A percentile compares a stretch with the other conserved stretches of the same genome.
These are phyloP conservation scores for Hippophae gyantsensis DNA, from an alignment of 306 rosid genomes.

Conservation along the genomic window DNA sequence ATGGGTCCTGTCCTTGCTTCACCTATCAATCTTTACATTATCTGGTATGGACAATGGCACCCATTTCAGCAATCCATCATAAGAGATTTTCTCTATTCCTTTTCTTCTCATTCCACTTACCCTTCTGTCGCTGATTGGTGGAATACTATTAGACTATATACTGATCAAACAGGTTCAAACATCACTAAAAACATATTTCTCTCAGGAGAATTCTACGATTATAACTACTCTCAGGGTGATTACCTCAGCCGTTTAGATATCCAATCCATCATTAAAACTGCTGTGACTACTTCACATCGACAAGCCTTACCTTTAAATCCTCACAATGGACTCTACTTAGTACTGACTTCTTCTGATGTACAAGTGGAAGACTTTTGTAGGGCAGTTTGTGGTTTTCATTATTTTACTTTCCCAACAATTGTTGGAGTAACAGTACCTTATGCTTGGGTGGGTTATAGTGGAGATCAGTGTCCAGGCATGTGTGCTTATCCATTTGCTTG, in stretches of 20 bases:
- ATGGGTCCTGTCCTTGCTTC: conserved; percentile 57
- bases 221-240: conserved; percentile 36
- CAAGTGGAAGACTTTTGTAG: conserved; percentile 48
- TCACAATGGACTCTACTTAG: conserved; percentile 34
- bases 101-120: conserved; percentile 27
- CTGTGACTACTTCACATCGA: conserved; percentile 18
- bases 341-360: conserved; percentile 34
- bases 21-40: conserved; percentile 37
- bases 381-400: conserved; percentile 52
- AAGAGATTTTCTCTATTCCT: conserved; percentile 36
- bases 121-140: conserved; percentile 50
- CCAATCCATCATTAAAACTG: conserved; percentile 31
- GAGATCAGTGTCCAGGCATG: conserved; percentile 44
- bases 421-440: conserved; percentile 44
- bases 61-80: conserved; percentile 32
- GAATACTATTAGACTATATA: conserved; percentile 40
- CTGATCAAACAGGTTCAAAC: conserved; percentile 47
- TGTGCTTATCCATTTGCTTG: conserved; percentile 50
- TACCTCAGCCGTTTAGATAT: conserved; percentile 34
- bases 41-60: conserved; percentile 53
- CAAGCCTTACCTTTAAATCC: conserved; percentile 37
- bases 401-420: conserved; percentile 44
- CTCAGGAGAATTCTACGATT: conserved; percentile 33
- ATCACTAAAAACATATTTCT: conserved; percentile 31
- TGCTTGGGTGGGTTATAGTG: conserved; percentile 47